phyloP scores from a whole-genome alignment of 345 rosid genomes.

The Carallia brachiata region DNA sequence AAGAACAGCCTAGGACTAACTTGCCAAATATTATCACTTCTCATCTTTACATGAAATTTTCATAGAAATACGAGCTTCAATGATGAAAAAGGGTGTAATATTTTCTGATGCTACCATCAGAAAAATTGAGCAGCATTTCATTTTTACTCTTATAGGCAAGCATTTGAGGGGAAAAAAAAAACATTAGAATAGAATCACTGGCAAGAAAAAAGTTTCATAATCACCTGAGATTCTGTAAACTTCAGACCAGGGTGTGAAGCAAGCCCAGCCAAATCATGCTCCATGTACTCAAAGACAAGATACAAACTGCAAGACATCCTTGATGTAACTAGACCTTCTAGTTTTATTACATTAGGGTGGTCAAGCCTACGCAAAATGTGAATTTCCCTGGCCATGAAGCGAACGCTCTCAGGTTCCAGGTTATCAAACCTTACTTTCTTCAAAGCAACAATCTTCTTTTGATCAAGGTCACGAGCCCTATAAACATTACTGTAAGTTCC shows the following conservation, averaged over 20 bases:
- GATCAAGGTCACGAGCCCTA: conserved; percentile 93
- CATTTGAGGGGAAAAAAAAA: not conserved
- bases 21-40: not conserved
- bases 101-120: not conserved
- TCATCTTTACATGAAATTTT: not conserved
- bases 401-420: conserved; percentile 92
- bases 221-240: conserved; percentile 91
- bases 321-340: conserved; percentile 97
- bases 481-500: conserved; percentile 98
- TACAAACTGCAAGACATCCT: conserved; percentile 99
- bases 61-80: not conserved
- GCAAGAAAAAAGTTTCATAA: not conserved
- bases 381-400: conserved; percentile 98
- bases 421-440: conserved; percentile 98
- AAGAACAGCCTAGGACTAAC: not conserved
- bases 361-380: conserved; percentile 90
- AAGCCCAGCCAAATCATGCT: conserved; percentile 94
- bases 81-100: not conserved
- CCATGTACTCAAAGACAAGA: conserved; percentile 99
- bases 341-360: conserved; percentile 89
- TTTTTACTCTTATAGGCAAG: not conserved
- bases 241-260: conserved; percentile 87
- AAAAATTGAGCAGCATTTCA: not conserved
- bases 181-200: not conserved
- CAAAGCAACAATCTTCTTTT: conserved; percentile 87